Evolutionary conservation across 495 filamentous ascomycete species (phyloP).

Genomic region (Neurospora cerealis): DNA sequence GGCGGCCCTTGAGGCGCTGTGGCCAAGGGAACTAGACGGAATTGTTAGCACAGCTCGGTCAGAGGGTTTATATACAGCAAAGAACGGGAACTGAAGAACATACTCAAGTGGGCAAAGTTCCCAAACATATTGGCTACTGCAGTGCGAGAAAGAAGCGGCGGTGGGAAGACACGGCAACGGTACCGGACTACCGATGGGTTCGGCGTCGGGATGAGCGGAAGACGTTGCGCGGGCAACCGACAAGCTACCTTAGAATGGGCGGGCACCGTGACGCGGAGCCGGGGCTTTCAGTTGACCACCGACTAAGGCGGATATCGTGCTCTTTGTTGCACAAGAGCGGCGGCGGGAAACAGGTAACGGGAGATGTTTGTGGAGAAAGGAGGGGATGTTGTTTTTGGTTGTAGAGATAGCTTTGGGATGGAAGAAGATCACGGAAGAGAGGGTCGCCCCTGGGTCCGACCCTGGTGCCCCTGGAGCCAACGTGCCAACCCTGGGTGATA

Average conservation of each 20-base stretch:
- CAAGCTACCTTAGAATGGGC: neutral
- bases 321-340: neutral
- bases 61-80: neutral
- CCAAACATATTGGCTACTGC: conserved; percentile 21
- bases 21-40: conserved; percentile 22
- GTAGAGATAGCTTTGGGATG: neutral
- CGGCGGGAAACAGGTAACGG: neutral
- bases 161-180: neutral
- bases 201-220: neutral
- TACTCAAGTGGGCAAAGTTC: conserved; percentile 24
- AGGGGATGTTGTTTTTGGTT: neutral
- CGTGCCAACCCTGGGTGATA: neutral
- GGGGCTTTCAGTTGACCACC: neutral
- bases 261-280: neutral
- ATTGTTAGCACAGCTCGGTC: conserved; percentile 11
- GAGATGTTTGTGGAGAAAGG: neutral
- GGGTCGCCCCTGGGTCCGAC: neutral
- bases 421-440: neutral
- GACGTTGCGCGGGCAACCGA: neutral
- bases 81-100: conserved; percentile 8
- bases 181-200: neutral
- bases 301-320: neutral
- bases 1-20: conserved; percentile 22
- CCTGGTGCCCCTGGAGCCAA: neutral
- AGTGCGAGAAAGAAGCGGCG: neutral